phyloP scores from a whole-genome alignment of 257 asterid species.

The Osmanthus fragrans region DNA sequence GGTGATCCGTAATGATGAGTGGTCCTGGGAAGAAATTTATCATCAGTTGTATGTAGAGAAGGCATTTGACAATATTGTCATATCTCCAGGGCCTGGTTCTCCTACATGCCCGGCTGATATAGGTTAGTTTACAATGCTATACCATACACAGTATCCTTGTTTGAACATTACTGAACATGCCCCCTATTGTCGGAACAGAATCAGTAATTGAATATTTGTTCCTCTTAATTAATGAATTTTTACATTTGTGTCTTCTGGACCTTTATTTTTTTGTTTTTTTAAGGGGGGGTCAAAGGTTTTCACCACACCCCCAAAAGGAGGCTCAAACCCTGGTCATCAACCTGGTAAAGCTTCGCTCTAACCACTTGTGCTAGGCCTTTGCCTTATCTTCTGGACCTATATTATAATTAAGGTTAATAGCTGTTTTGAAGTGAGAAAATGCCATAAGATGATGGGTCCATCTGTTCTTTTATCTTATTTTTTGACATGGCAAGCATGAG shows the following conservation, averaged over 20 bases:
- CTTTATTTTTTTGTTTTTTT: not conserved
- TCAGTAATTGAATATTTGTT: not conserved
- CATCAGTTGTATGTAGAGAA: constrained; percentile 70
- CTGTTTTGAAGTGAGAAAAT: not conserved
- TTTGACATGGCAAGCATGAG: not conserved
- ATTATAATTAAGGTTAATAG: not conserved
- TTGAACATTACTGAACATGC: not conserved
- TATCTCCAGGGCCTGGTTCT: constrained; percentile 99
- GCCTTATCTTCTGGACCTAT: not conserved
- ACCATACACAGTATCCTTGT: not conserved
- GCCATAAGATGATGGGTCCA: not conserved
- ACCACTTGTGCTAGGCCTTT: too few relatives aligned
- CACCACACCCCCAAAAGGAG: too few relatives aligned
- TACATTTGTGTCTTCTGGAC: not conserved
- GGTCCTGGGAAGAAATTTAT: constrained; percentile 87
- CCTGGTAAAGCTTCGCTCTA: too few relatives aligned
- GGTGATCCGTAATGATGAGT: constrained; percentile 89
- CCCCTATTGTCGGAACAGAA: not conserved
- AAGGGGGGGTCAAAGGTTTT: too few relatives aligned
- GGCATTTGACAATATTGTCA: constrained; percentile 89
- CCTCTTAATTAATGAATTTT: not conserved
- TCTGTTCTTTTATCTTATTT: not conserved
- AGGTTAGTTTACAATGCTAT: constrained; percentile 45
- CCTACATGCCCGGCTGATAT: constrained; percentile 86
- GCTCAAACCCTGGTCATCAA: too few relatives aligned